Conservation (phyloP, 345 rosid genomes). For the Trapa incisa region DNA sequence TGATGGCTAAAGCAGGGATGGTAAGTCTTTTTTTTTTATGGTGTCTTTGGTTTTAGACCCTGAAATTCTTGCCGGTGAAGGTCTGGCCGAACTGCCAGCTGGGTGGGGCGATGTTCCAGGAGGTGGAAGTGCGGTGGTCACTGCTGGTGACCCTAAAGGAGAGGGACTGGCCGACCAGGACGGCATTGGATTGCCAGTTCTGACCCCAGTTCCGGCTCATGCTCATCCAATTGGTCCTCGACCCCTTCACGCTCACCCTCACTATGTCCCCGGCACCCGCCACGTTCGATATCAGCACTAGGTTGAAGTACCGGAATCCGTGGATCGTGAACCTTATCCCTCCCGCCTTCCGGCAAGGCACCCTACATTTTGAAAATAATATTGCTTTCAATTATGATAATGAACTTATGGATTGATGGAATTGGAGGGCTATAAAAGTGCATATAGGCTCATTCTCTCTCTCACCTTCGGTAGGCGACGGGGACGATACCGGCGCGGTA, state of each 20-base stretch:
- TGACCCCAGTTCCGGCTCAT: slow-evolving; percentile 56
- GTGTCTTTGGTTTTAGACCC: slow-evolving; percentile 12
- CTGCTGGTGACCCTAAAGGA: slow-evolving; percentile 40
- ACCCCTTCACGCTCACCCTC: slow-evolving; percentile 36
- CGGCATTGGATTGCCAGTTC: slow-evolving; percentile 47
- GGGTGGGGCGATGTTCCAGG: slow-evolving; percentile 30
- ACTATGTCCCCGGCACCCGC: slow-evolving; percentile 45
- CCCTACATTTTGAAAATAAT: slow-evolving; percentile 13
- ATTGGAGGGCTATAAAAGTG: no score
- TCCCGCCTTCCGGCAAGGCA: slow-evolving; percentile 36
- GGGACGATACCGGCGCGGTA: slow-evolving; percentile 15
- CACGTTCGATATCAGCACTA: slow-evolving; percentile 38
- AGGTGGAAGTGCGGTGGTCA: slow-evolving; percentile 37
- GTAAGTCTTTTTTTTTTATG: no score
- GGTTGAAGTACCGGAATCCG: slow-evolving; percentile 46
- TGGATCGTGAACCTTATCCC: slow-evolving; percentile 47
- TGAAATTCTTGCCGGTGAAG: slow-evolving; percentile 42
- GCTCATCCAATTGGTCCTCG: slow-evolving; percentile 31
- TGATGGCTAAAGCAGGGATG: no score
- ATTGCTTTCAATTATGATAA: no score
- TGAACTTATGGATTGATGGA: no score
- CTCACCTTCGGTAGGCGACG: slow-evolving; percentile 10
- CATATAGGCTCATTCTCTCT: no score
- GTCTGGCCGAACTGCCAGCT: slow-evolving; percentile 54
- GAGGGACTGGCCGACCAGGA: slow-evolving; percentile 35